A percentile compares a stretch with the other conserved stretches of the same genome.
These are phyloP conservation scores for Corymbia citriodora DNA, from an alignment of 441 rosid species.

Conservation along the genomic window DNA sequence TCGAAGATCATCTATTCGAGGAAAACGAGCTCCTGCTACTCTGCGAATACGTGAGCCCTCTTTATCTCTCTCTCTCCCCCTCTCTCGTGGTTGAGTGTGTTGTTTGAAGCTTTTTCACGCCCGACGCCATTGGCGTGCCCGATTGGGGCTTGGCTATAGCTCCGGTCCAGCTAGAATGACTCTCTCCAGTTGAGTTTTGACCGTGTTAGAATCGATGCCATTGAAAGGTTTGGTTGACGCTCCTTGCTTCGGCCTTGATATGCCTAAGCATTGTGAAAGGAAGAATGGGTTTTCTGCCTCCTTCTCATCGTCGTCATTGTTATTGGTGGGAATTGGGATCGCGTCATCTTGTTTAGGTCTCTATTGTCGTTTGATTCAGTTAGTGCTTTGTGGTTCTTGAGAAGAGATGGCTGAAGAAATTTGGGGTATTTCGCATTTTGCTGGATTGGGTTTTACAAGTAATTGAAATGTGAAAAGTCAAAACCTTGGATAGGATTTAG, in stretches of 20 bases:
- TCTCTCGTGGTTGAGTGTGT: background rate
- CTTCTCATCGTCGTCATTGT: background rate
- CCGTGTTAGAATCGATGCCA: background rate
- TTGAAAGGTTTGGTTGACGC: background rate
- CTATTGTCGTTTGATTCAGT: background rate
- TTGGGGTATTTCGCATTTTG: background rate
- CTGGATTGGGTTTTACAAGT: background rate
- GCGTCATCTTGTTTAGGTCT: background rate
- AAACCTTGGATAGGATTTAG: background rate
- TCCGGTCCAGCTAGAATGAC: background rate
- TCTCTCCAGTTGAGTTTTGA: background rate
- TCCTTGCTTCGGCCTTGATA: background rate
- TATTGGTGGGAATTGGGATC: background rate
- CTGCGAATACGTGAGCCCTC: constrained; percentile 69
- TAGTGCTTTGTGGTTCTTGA: background rate
- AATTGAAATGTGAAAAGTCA: background rate
- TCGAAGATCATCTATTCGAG: constrained; percentile 84
- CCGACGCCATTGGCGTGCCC: background rate
- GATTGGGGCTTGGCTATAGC: background rate
- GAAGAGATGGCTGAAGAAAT: background rate
- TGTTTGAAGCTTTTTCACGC: background rate
- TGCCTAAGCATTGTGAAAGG: background rate
- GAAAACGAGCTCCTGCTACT: constrained; percentile 98
- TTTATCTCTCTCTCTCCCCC: background rate
- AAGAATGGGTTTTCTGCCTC: background rate